These are phyloP conservation scores for grape (Vitis vinifera) DNA, from an alignment of 164 flowering plant species.

Conservation along the genomic window DNA sequence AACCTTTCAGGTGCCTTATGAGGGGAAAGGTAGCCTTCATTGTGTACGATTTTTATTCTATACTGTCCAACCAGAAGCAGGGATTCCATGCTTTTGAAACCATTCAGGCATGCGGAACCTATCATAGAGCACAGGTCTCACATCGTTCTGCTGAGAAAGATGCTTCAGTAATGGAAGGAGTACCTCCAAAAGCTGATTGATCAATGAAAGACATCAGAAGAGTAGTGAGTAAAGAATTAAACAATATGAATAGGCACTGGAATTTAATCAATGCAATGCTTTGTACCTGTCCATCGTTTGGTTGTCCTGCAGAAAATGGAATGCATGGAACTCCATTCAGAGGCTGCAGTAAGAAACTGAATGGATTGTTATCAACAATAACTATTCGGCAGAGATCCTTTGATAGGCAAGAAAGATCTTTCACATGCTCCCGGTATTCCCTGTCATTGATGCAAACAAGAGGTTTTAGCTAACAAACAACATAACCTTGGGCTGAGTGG, in stretches of 20 bases:
- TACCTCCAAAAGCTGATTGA: constrained; percentile 74
- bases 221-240: not conserved
- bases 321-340: constrained; percentile 91
- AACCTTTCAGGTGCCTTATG: not conserved
- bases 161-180: constrained; percentile 86
- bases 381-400: constrained; percentile 74
- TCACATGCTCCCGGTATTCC: constrained; percentile 89
- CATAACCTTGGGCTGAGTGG: not conserved
- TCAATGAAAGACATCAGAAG: not conserved
- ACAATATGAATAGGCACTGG: not conserved
- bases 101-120: constrained; percentile 94
- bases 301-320: constrained; percentile 89
- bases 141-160: constrained; percentile 75
- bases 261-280: not conserved
- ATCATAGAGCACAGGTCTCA: constrained; percentile 75
- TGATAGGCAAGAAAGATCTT: constrained; percentile 80
- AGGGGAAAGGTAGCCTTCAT: not conserved
- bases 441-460: constrained; percentile 33
- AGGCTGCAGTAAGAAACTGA: constrained; percentile 95
- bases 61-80: constrained; percentile 45
- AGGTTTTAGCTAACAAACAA: constrained; percentile 6
- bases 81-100: constrained; percentile 91
- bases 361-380: constrained; percentile 92
- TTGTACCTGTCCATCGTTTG: constrained; percentile 83
- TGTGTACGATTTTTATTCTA: constrained; percentile 1